A percentile compares a stretch with the other conserved stretches of the same genome.
Conservation (phyloP, 2,329 filamentous ascomycete genomes). For the Fusarium ramigenum region DNA sequence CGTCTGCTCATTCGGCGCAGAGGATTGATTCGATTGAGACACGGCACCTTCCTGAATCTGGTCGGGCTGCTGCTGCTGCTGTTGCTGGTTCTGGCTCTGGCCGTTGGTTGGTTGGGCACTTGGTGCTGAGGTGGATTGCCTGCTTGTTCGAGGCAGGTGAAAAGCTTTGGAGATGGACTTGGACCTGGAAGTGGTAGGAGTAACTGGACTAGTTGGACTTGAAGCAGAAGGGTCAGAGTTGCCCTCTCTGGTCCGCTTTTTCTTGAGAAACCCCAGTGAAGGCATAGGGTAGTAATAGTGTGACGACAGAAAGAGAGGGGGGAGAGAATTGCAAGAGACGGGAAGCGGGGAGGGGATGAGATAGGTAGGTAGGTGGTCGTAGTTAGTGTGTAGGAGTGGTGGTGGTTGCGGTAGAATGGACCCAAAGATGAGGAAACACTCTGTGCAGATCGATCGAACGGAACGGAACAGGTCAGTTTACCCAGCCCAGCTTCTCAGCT, state of each 20-base stretch:
- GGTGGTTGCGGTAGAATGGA: conserved; percentile 25
- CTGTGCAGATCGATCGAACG: conserved; percentile 41
- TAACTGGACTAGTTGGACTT: conserved; percentile 72
- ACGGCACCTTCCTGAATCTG: conserved; percentile 34
- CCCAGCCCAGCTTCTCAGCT: conserved; percentile 10
- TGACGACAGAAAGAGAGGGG: conserved; percentile 32
- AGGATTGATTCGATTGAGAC: conserved; percentile 26
- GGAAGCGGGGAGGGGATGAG: conserved; percentile 27
- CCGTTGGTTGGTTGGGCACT: conserved; percentile 24
- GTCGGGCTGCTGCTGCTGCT: conserved; percentile 39
- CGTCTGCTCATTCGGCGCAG: conserved; percentile 30
- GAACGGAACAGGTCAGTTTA: conserved; percentile 15
- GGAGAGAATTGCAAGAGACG: conserved; percentile 6
- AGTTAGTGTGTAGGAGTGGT: conserved; percentile 1
- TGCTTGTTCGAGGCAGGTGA: conserved; percentile 52
- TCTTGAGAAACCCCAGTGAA: conserved; percentile 95
- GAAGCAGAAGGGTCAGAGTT: conserved; percentile 74
- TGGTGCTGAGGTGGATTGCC: conserved; percentile 41
- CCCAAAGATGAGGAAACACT: conserved; percentile 34
- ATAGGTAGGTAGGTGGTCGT: conserved; percentile 9
- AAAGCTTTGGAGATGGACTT: conserved; percentile 59
- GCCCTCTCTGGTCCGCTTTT: conserved; percentile 97
- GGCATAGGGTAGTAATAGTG: conserved; percentile 71
- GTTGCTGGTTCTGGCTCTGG: conserved; percentile 30
- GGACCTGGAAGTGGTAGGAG: conserved; percentile 60